Conservation (phyloP, 2,329 filamentous ascomycete genomes). For the Sporothrix euskadiensis region DNA sequence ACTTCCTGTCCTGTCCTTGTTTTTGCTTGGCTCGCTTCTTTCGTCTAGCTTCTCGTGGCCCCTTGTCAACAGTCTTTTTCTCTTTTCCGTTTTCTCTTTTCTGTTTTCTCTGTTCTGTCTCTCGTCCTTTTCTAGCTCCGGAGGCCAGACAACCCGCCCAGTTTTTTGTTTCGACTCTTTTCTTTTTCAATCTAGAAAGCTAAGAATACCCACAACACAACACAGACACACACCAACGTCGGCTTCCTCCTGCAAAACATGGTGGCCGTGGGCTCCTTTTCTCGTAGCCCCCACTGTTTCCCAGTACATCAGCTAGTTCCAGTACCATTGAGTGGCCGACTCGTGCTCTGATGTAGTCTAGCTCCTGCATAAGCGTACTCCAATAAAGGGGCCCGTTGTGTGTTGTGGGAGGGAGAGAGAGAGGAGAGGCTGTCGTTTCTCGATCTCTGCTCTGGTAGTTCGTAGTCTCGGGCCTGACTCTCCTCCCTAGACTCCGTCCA, state of each 20-base stretch:
- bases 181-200: neutral
- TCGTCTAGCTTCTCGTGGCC: neutral
- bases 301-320: neutral
- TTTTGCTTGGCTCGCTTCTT: neutral
- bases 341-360: constrained; percentile 2
- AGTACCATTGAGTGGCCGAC: neutral
- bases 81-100: neutral
- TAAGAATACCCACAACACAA: neutral
- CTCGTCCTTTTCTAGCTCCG: constrained; percentile 1
- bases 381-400: neutral
- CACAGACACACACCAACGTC: neutral
- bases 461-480: neutral
- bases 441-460: neutral
- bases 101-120: neutral
- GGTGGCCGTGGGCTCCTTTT: neutral
- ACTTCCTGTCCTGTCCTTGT: neutral
- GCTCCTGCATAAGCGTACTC: constrained; percentile 19
- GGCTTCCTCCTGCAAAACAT: constrained; percentile 1
- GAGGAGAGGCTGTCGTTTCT: neutral
- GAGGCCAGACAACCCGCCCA: constrained; percentile 8
- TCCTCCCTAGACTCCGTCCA: constrained; percentile 2
- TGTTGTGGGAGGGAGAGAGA: neutral
- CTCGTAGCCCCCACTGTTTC: neutral
- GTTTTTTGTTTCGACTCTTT: neutral
- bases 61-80: neutral